Percentiles rank a stretch among this genome's conserved stretches.
Evolutionary conservation across 2,329 filamentous ascomycete species (phyloP).

Genomic region (Celoporthe dispersa): DNA sequence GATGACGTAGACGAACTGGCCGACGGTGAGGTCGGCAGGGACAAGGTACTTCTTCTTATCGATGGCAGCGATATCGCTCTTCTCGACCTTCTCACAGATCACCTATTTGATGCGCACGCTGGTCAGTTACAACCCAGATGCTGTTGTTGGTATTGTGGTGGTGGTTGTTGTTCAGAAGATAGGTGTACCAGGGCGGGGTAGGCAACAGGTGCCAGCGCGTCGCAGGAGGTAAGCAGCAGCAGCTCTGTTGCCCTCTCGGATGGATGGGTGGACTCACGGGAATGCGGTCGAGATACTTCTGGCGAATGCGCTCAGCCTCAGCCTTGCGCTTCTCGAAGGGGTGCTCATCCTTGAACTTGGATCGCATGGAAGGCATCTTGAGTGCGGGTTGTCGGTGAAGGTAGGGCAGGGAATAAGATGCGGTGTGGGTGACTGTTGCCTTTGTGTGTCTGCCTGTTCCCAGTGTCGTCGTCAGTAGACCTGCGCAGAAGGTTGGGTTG

Average conservation of each 20-base stretch:
- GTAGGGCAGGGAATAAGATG: constrained; percentile 16
- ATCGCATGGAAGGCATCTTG: constrained; percentile 67
- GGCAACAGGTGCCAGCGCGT: constrained; percentile 11
- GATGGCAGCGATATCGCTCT: constrained; percentile 98
- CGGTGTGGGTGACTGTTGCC: constrained; percentile 23
- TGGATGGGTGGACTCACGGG: constrained; percentile 71
- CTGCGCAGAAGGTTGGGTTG: neutral
- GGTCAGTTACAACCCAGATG: neutral
- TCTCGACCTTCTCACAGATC: constrained; percentile 99
- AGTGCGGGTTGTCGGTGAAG: constrained; percentile 25
- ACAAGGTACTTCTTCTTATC: constrained; percentile 99
- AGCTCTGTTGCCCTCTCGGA: neutral
- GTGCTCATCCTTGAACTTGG: constrained; percentile 99
- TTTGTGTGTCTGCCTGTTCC: constrained; percentile 5
- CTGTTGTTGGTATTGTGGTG: neutral
- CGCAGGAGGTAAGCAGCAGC: neutral
- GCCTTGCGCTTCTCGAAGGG: constrained; percentile 99
- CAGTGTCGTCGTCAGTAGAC: constrained; percentile 1
- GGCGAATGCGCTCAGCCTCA: constrained; percentile 97
- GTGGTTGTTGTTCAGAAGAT: neutral
- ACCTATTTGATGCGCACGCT: constrained; percentile 61
- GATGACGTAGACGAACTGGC: constrained; percentile 99
- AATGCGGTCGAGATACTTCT: constrained; percentile 98
- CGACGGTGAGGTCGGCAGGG: constrained; percentile 94
- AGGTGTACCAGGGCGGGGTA: neutral